Conservation (phyloP, 441 rosid species). For the Erodium trifolium region DNA sequence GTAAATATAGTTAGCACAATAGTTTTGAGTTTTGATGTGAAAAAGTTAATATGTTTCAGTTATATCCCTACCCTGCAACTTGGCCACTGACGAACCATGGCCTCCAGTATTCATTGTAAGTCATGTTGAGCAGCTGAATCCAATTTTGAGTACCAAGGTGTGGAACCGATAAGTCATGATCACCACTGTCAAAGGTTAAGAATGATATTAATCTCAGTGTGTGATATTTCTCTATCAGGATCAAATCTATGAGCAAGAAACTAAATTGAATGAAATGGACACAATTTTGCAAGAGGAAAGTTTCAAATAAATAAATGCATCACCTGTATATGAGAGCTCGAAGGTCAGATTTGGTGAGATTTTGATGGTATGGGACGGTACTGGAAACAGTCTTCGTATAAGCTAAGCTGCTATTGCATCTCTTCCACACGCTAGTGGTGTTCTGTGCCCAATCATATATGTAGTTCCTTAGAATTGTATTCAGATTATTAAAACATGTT, state of each 20-base stretch:
- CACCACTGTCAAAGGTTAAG: constrained; percentile 17
- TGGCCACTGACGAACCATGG: constrained; percentile 26
- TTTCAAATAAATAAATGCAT: background rate
- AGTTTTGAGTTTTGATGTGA: too few species aligned
- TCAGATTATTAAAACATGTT: too few species aligned
- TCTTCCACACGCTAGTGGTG: constrained; percentile 22
- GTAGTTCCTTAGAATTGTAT: background rate
- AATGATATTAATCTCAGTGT: too few species aligned
- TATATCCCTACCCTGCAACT: constrained; percentile 22
- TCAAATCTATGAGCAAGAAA: too few species aligned
- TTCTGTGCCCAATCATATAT: constrained; percentile 11
- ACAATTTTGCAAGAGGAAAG: too few species aligned
- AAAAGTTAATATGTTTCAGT: too few species aligned
- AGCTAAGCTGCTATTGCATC: constrained; percentile 24
- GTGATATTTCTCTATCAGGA: too few species aligned
- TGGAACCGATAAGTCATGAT: constrained; percentile 25
- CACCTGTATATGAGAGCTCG: constrained; percentile 28
- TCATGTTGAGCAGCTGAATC: constrained; percentile 19
- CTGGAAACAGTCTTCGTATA: constrained; percentile 24
- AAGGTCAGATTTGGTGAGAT: constrained; percentile 17
- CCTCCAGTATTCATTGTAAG: constrained; percentile 18
- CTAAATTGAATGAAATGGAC: too few species aligned
- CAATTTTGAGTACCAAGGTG: constrained; percentile 23
- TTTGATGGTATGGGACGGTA: constrained; percentile 16
- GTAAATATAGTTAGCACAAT: background rate